Evolutionary conservation across 2,329 filamentous ascomycete genomes (phyloP), one percentile per base, ranked within the genome.

Genomic region (Aspergillus ochraceus): DNA sequence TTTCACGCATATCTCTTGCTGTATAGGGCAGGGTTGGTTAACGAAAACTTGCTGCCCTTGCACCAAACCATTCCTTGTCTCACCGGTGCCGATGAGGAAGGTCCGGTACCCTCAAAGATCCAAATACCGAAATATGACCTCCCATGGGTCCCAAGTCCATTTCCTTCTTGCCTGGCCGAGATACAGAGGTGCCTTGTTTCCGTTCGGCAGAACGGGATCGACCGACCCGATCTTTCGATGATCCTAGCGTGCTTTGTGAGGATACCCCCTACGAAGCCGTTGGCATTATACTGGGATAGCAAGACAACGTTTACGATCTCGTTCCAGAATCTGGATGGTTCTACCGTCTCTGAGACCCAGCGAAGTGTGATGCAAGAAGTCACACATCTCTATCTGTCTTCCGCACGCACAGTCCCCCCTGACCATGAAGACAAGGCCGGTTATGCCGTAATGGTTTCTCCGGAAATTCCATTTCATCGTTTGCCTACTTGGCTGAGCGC

Each of bases 11-110:
- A 58, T 39, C 42, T n/a, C n/a, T 42, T 20, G 4, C 32, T 58
- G 39, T 54, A 24, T 22, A 29, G 49, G 2, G 51, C 56, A 20
- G 12, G 22, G 12, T 52, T 58, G 5, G 29, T 58, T 8, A 58
- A 58, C 36, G 56, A 54, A 9, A 11, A 58, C 20, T 30, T 58
- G n/a, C 29, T 58, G 10, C 56, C 56, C 14, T 49, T 55, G 26
- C 39, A 32, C 11, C 30, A 12, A 32, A 32, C 30, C 30, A 32
- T 11, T 32, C 30, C 4, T 32, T 32, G 30, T 32, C 30, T 32
- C 30, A 32, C 30, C 30, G 11, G 6, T 32, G 30, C 30, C 30
- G 30, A 32, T 12, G 30, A 32, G 30, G 30, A 32, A 32, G 30
- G 11, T 32, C 9, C 30, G 11, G 30, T 32, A 32, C 30, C 30